These are phyloP conservation scores for Phytopythium delawarense DNA, from an alignment of 352 stramenopile species.

Conservation along the genomic window DNA sequence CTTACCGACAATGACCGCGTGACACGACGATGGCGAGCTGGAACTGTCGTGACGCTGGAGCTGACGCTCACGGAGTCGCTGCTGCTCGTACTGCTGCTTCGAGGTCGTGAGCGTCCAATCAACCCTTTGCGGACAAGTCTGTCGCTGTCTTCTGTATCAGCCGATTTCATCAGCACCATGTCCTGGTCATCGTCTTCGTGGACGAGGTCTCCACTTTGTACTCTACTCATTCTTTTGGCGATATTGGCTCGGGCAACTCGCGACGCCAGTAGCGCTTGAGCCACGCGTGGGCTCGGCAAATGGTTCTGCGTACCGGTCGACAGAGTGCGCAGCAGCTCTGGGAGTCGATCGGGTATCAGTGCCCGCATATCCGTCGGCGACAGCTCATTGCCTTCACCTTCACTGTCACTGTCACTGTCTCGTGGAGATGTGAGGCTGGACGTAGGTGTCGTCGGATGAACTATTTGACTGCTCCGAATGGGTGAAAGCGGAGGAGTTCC, in stretches of 20 bases:
- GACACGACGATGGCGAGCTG: slow-evolving; percentile 48
- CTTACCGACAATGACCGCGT: slow-evolving; percentile 54
- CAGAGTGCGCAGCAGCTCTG: slow-evolving; percentile 37
- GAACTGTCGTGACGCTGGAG: slow-evolving; percentile 54
- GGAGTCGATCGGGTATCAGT: slow-evolving; percentile 21
- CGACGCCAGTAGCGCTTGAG: slow-evolving; percentile 42
- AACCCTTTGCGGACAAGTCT: neutral
- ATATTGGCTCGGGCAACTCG: slow-evolving; percentile 12
- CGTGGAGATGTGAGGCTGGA: slow-evolving; percentile 6
- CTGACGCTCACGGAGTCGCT: slow-evolving; percentile 45
- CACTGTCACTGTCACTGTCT: neutral
- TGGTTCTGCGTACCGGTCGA: slow-evolving; percentile 27
- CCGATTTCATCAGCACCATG: slow-evolving; percentile 3
- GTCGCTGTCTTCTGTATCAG: neutral
- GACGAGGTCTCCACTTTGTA: neutral
- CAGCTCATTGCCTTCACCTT: slow-evolving; percentile 15
- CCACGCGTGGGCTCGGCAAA: slow-evolving; percentile 39
- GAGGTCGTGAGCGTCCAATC: neutral
- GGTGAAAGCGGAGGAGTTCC: slow-evolving; percentile 24
- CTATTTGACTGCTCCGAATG: slow-evolving; percentile 15
- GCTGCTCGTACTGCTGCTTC: slow-evolving; percentile 22
- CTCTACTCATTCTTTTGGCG: slow-evolving; percentile 29
- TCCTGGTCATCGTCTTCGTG: neutral
- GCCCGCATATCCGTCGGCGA: neutral
- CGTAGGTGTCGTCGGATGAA: slow-evolving; percentile 7